Base-by-base conservation (phyloP, 352 stramenopile genomes). In the Phytophthora boehmeriae region DNA sequence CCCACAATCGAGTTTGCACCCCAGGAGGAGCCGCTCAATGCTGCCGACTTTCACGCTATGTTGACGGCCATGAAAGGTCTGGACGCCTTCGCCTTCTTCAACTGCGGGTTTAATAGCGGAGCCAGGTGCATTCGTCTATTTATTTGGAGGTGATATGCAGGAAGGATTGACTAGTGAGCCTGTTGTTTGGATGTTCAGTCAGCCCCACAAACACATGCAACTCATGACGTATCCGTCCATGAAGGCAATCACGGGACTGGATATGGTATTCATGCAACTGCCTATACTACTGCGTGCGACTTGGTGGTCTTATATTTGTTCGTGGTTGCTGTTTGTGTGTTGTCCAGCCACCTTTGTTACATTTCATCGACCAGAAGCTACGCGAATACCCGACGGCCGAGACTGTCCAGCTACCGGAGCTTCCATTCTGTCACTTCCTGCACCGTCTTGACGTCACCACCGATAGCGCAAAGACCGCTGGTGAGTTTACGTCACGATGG, bases 161-260 rank as follows among this genome's bases (percentile, higher is more conserved):
- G 45, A 28, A 17, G 50, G n/a, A 14, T 50, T 9, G 34, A 53
- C 34, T 64, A 22, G 68, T 49, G 9, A 14, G 4, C 22, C 19
- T 42, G 36, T 36, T 70, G 11, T 46, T 5, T 64, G 39, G 13
- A 58, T 60, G 20, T 5, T 5, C 54, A 93, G 83, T 51, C 86
- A 94, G 63, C 83, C 86, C n/a, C 83, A 92, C 68, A 94, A 94
- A 54, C 86, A 94, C 74, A 92, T 94, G 83, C 86, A 94, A 63
- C 79, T 92, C 45, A 94, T 92, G 55, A 90, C 86, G 58, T 92
- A 90, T 65, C 65, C 78, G 44, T 92, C 81, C 23, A 77, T 92
- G 48, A 78, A 84, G 67, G 54, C 39, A 22, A 87, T 87, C 58
- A 89, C 77, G 5, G 73, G 71, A 3, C 63, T 80, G 8, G 70